Base-by-base conservation (phyloP, 78 protist species). In the Dictyostelium intermedium region DNA sequence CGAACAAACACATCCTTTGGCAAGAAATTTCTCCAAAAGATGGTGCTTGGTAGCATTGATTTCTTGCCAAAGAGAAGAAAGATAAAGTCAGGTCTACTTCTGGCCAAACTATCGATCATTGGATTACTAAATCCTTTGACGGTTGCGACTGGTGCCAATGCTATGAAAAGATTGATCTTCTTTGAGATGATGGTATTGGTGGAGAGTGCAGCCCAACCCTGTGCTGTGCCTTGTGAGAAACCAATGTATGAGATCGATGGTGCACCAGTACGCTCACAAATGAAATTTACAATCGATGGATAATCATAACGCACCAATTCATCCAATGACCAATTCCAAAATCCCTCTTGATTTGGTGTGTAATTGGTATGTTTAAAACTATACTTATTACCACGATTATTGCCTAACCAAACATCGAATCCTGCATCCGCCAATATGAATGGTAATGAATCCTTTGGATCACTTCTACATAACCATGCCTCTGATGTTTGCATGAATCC, bases 321-420 rank as follows among this genome's bases (percentile, higher is more conserved):
- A 73, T 91, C 97, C 47, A 91, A 32, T 74, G 92, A 82, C 84
- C 81, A 96, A 41, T 96, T 85, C 97, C 97, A 96, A 72, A 92
- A 96, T 10, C 35, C 25, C 7, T 61, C 85, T 53, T 92, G 91
- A 11, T 32, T 37, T 10, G 93, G 95, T 27, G 91, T 74, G n/a
- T 60, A 66, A 2, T 18, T 39, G 1, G 84, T 86, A 66, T 96
- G 96, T 50, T 84, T 76, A 35, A 78, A 61, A 9, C 91, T 79
- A 53, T 96, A 96, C 11, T 85, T 82, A 82, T 96, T 96, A 4
- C 97, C 97, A 34, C 97, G 79, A 63, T 78, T 76, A 85, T 96
- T 96, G 3, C 96, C 97, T 3, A 96, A 39, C 97, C 97, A 96
- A 20, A 85, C 92, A 83, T 96, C 97, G 35, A 43, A 96, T n/a